Conservation (phyloP, 2,329 filamentous ascomycete species). For the Epichloe glyceriae region DNA sequence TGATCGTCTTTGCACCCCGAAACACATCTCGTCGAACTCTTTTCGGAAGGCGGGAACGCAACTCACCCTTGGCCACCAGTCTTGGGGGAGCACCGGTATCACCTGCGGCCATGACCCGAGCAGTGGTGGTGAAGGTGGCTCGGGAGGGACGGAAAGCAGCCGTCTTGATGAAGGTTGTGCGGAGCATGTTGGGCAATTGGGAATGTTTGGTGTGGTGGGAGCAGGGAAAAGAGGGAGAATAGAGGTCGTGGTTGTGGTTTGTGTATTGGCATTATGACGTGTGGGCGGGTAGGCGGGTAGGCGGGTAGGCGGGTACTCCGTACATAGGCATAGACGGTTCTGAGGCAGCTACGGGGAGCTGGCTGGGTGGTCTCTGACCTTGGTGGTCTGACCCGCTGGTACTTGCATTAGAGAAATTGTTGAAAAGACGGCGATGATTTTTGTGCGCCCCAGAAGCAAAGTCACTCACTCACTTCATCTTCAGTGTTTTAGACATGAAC, state of each 20-base stretch:
- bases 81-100: constrained; percentile 51
- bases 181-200: constrained; percentile 43
- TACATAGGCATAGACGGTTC: not conserved
- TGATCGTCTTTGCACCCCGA: not conserved
- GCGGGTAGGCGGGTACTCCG: not conserved
- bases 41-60: not conserved
- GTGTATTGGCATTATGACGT: constrained; percentile 5
- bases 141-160: constrained; percentile 40
- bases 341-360: not conserved
- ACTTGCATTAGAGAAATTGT: too few relatives aligned
- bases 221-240: constrained; percentile 3
- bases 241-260: constrained; percentile 2
- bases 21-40: not conserved
- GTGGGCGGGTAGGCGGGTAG: not conserved
- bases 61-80: constrained; percentile 41
- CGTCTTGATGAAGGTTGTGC: constrained; percentile 46
- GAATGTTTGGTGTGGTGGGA: constrained; percentile 5
- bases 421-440: too few relatives aligned
- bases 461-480: too few relatives aligned
- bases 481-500: too few relatives aligned
- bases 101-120: constrained; percentile 53
- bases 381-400: not conserved
- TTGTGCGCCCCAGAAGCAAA: too few relatives aligned
- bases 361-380: not conserved
- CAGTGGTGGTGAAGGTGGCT: constrained; percentile 49